Evolutionary conservation across 2,329 filamentous ascomycete genomes (phyloP).

Genomic region (Verticillium nonalfalfae): DNA sequence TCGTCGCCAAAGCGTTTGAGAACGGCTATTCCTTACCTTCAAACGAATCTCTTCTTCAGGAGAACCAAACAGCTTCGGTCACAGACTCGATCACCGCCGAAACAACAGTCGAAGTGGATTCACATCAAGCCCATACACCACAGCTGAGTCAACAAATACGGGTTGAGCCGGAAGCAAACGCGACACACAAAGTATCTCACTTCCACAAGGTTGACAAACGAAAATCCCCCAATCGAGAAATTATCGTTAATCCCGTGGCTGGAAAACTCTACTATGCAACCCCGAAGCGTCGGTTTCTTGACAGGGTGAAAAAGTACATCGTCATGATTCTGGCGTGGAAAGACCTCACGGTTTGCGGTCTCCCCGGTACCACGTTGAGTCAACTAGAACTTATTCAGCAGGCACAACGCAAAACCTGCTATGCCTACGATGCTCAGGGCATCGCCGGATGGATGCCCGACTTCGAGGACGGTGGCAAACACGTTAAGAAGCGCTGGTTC

Average conservation of each 20-base stretch:
- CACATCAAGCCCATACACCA: background rate
- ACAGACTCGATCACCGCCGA: background rate
- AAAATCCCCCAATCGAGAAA: background rate
- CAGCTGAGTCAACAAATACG: background rate
- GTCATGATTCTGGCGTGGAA: constrained; percentile 13
- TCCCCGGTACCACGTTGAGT: background rate
- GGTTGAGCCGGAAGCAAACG: background rate
- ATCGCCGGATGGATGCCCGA: constrained; percentile 12
- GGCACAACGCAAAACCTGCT: constrained; percentile 6
- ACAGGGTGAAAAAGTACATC: constrained; percentile 7
- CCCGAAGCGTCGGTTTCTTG: background rate
- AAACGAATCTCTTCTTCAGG: background rate
- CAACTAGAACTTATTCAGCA: background rate
- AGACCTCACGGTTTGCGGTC: constrained; percentile 6
- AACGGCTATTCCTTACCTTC: constrained; percentile 6
- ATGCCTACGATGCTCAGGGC: constrained; percentile 6
- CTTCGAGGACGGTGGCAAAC: constrained; percentile 8
- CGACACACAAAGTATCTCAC: background rate
- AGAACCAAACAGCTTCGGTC: too few relatives aligned
- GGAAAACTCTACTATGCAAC: constrained; percentile 11
- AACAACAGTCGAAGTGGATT: too few relatives aligned
- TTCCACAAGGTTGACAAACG: background rate
- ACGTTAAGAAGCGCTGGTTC: constrained; percentile 7
- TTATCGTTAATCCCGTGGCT: constrained; percentile 8
- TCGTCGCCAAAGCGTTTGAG: constrained; percentile 8